These are phyloP conservation scores for Hypoxylon fragiforme DNA, from an alignment of 495 filamentous ascomycete genomes.

Conservation along the genomic window DNA sequence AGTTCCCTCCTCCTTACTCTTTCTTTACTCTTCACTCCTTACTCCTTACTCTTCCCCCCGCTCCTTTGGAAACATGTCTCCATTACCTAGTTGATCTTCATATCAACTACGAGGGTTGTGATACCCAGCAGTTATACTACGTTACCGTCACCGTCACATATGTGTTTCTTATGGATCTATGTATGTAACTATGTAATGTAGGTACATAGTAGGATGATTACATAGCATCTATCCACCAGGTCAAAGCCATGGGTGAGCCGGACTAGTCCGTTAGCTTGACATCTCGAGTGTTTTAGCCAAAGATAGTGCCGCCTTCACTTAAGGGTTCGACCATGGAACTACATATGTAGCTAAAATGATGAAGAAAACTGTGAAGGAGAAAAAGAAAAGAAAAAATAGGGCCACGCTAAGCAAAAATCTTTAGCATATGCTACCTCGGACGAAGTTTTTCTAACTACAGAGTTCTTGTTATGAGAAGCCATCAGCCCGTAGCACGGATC, in stretches of 20 bases:
- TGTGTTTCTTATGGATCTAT: no score
- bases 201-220: no score
- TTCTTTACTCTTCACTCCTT: conserved; percentile 13
- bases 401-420: conserved; percentile 11
- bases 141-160: no score
- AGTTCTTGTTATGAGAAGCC: conserved; percentile 10
- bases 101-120: conserved; percentile 14
- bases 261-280: conserved; percentile 27
- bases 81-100: conserved; percentile 16
- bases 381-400: no score
- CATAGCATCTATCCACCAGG: neutral
- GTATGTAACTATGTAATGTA: no score
- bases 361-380: neutral
- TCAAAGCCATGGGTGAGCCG: neutral
- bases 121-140: conserved; percentile 15
- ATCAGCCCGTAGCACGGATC: conserved; percentile 28
- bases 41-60: conserved; percentile 5
- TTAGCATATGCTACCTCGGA: conserved; percentile 20
- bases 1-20: conserved; percentile 12
- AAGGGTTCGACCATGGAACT: conserved; percentile 11
- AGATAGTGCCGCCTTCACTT: conserved; percentile 12
- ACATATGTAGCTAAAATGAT: no score
- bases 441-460: conserved; percentile 27
- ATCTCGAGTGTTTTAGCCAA: conserved; percentile 19
- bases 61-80: no score